Base-by-base conservation (phyloP, 306 rosid species). In the Alnus rubra region DNA sequence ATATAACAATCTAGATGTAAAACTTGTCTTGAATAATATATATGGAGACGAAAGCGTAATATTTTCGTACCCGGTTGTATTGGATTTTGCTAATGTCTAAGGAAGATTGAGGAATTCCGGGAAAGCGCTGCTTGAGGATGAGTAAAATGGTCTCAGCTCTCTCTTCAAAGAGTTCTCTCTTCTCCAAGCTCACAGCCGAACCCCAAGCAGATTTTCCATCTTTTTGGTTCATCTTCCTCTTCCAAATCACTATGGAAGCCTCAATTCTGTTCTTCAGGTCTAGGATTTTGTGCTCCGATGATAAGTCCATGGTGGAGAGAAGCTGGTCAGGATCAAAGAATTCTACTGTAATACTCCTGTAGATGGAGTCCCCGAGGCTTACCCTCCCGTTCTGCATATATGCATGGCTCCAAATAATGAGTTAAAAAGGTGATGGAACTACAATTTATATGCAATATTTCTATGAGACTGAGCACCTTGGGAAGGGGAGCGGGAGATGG, bases 21-120 rank as follows among this genome's bases (percentile, higher is more conserved):
- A 33, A 12, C 64, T 59, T 59, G 4, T 10, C 33, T 28, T 10
- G 65, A 33, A 33, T 33, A 33, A 33, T 33, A 33, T 33, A 33
- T 62, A 62, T 35, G 5, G 64, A 59, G 70, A 9, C 19, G 47
- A 12, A 55, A 16, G 28, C 2, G 55, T 4, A 45, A 60, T 30
- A 7, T 51, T 62, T 18, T 53, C 85, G 80, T 83, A 93, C 99
- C 78, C 75, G 16, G 44, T 90, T 96, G 85, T 73, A 91, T 87
- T 96, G 96, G 85, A 96, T 96, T 93, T 96, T 96, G 89, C 96
- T 96, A n/a, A 96, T 90, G 76, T 96, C 99, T 77, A 96, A 84
- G 78, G 94, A 78, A 51, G 99, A 96, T 71, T 96, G 99, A 58
- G 98, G 96, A 76, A 86, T 82, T 18, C 99, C 99, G 0, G 99